A percentile compares a stretch with the other conserved stretches of the same genome.
Evolutionary conservation across 2,329 filamentous ascomycete genomes (phyloP).

Genomic region (Fusarium transvaalense): DNA sequence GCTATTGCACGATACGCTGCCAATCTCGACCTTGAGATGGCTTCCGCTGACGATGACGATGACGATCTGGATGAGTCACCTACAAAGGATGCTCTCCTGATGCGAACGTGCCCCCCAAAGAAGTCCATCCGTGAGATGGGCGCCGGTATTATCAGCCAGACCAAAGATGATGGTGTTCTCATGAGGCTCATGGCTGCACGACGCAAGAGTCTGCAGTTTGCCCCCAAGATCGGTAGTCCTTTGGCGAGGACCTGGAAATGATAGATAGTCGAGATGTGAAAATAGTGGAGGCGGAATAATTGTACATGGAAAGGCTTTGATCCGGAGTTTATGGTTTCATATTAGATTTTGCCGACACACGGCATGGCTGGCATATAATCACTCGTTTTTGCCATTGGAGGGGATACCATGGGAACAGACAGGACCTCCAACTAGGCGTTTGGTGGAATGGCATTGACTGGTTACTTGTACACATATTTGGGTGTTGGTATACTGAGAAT

Average conservation of each 20-base stretch:
- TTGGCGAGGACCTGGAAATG: conserved; percentile 69
- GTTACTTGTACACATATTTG: conserved; percentile 20
- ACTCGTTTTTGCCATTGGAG: conserved; percentile 41
- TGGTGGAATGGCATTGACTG: conserved; percentile 25
- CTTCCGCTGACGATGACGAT: conserved; percentile 52
- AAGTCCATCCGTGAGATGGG: conserved; percentile 60
- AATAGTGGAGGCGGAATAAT: conserved; percentile 14
- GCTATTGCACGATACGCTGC: conserved; percentile 65
- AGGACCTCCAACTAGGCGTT: conserved; percentile 42
- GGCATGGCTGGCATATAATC: conserved; percentile 38
- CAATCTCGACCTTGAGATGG: conserved; percentile 61
- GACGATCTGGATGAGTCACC: conserved; percentile 48
- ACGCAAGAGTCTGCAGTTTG: conserved; percentile 82
- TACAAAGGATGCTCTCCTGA: conserved; percentile 57
- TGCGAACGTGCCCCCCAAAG: conserved; percentile 68
- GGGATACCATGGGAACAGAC: conserved; percentile 44
- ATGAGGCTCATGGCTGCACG: conserved; percentile 77
- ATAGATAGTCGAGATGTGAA: conserved; percentile 8
- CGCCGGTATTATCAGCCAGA: conserved; percentile 59
- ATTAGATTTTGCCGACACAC: conserved; percentile 22
- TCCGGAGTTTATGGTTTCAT: conserved; percentile 34
- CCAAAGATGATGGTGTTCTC: conserved; percentile 69
- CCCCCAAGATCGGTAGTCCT: conserved; percentile 80
- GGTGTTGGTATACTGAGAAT: conserved; percentile 14
- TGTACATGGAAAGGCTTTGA: conserved; percentile 32